A percentile compares a stretch with the other conserved stretches of the same genome.
These are phyloP conservation scores for Adansonia gregorii DNA, from an alignment of 441 rosid species.

Conservation along the genomic window DNA sequence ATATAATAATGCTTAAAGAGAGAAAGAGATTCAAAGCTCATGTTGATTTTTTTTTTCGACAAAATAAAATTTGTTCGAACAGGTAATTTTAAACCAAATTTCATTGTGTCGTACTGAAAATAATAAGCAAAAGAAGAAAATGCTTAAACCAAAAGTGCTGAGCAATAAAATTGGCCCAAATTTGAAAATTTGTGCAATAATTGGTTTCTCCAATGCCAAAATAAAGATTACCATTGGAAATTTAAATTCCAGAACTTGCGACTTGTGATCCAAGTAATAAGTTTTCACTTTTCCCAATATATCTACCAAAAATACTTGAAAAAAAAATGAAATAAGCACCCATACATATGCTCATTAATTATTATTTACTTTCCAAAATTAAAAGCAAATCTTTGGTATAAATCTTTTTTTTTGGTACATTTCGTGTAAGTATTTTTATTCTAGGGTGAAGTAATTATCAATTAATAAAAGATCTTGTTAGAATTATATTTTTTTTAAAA, in stretches of 20 bases:
- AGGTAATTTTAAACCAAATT: not conserved
- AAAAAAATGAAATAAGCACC: no score
- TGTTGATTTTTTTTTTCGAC: no score
- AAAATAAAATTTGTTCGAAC: not conserved
- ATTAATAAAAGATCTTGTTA: not conserved
- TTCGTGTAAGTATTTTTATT: slow-evolving; percentile 1
- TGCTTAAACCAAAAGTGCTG: no score
- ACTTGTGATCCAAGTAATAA: not conserved
- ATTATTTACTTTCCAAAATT: not conserved
- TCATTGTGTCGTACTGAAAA: not conserved
- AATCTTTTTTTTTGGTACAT: not conserved
- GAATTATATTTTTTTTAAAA: not conserved
- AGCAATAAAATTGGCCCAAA: no score
- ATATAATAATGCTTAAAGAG: not conserved
- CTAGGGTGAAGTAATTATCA: not conserved
- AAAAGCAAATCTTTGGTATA: slow-evolving; percentile 1
- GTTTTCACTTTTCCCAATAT: no score
- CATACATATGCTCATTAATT: not conserved
- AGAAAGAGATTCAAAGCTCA: no score
- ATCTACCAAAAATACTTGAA: no score
- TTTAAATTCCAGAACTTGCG: no score
- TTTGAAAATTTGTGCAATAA: no score
- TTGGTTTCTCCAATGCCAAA: no score
- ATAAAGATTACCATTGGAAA: no score
- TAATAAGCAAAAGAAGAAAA: no score